Evolutionary conservation across 106 monocot genomes (phyloP), one percentile per base, ranked within the genome.

Genomic region (Phalaenopsis equestris): DNA sequence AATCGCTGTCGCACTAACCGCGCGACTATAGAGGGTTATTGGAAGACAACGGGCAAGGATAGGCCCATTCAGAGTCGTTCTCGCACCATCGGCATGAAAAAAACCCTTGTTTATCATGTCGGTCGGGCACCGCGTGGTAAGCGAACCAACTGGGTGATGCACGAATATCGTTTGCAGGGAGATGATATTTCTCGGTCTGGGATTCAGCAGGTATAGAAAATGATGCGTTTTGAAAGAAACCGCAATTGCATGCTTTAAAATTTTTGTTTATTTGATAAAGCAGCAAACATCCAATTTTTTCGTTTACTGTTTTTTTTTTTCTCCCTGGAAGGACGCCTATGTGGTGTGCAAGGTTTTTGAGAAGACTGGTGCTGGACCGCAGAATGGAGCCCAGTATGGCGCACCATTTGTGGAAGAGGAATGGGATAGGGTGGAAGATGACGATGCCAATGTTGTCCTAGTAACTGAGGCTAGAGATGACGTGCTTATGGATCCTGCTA

Each of bases 1-100:
- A 93, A 88, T 75, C 86, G 90, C 10, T 84, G 85, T 15, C 81
- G 94, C 45, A 90, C 88, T 18, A 94, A 90, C 74, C 90, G 94
- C 16, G 90, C 90, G 43, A 94, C 94, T 9, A 52, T 19, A 8
- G 41, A 83, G 43, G 94, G 94, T 1, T 94, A 94, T 78, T 94
- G 94, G 94, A 94, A 94, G 85, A 94, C 94, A 41, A 94, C 94
- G n/a, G 94, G 94, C 2, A 94, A 94, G 87, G 94, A 94, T 57
- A 86, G 94, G 12, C 65, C 85, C 23, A 78, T 94, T 12, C 49
- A 49, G 7, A 80, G 82, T 16, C 80, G 82, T 2, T 36, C 75
- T 6, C 77, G 61, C 7, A 18, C 41, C 2, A 83, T 90, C 41
- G 94, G 94, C n/a, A 90, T 90, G 92, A 94, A 94, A 88, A 94